A percentile compares a stretch with the other conserved stretches of the same genome.
Evolutionary conservation across 805 yeast species (phyloP).

Genomic region (Starmerella khaoyaiensis): DNA sequence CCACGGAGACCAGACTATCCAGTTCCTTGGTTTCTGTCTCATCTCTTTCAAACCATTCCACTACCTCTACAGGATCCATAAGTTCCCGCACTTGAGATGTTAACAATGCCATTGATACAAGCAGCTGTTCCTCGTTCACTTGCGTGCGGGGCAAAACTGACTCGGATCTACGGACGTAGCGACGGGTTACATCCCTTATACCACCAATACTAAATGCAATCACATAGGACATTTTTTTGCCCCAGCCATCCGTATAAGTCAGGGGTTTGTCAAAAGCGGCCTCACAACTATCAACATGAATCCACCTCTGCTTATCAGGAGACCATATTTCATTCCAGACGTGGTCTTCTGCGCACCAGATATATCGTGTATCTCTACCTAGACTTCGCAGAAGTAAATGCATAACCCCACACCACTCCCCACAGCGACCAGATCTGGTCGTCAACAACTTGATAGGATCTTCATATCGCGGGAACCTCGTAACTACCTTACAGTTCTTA

Average conservation of each 20-base stretch:
- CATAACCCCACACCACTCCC: conserved; percentile 89
- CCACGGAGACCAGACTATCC: no score
- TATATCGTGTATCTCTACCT: conserved; percentile 51
- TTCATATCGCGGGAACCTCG: conserved; percentile 68
- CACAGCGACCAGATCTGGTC: conserved; percentile 70
- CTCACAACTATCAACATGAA: conserved; percentile 80
- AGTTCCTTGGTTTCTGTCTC: conserved; percentile 22
- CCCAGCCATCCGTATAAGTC: conserved; percentile 77
- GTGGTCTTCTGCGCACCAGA: conserved; percentile 88
- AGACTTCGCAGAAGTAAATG: conserved; percentile 55
- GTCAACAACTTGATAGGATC: conserved; percentile 48
- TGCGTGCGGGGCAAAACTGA: conserved; percentile 38
- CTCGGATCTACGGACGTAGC: conserved; percentile 42
- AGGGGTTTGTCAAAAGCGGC: conserved; percentile 70
- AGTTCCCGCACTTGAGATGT: conserved; percentile 12
- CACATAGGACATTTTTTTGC: conserved; percentile 81
- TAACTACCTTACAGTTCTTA: conserved; percentile 32
- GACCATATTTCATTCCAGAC: conserved; percentile 90
- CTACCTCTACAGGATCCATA: conserved; percentile 19
- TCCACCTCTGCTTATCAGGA: conserved; percentile 48
- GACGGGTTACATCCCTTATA: conserved; percentile 51
- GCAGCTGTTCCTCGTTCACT: conserved; percentile 29
- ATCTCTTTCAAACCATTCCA: conserved; percentile 18
- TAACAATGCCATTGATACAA: conserved; percentile 26
- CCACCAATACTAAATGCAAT: conserved; percentile 53